These are phyloP conservation scores for Capronia coronata DNA, from an alignment of 2,329 filamentous ascomycete genomes.

Conservation along the genomic window DNA sequence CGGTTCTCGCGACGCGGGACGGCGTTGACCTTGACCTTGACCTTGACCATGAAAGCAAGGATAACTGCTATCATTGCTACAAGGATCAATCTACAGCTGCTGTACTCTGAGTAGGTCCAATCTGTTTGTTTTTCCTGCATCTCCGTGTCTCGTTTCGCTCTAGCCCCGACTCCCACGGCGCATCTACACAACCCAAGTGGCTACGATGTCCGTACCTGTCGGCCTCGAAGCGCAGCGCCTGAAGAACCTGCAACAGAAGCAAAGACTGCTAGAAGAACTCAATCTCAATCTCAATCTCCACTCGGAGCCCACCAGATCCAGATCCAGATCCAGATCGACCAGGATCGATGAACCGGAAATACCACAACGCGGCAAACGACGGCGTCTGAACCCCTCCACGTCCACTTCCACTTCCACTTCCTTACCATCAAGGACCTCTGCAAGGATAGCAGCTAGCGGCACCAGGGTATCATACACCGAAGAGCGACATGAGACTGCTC, in stretches of 20 bases:
- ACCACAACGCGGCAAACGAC: conserved; percentile 33
- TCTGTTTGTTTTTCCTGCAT: no score
- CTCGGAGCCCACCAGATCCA: neutral
- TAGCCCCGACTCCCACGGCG: neutral
- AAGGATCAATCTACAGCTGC: no score
- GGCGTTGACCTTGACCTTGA: no score
- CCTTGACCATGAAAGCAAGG: no score
- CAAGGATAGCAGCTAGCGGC: conserved; percentile 41
- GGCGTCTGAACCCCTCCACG: conserved; percentile 24
- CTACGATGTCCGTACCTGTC: conserved; percentile 5
- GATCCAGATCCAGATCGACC: neutral
- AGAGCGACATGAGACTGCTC: neutral
- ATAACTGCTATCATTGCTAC: no score
- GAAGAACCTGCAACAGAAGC: conserved; percentile 47
- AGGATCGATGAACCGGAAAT: no score
- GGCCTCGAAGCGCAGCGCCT: conserved; percentile 44
- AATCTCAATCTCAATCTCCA: conserved; percentile 32
- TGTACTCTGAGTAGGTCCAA: no score
- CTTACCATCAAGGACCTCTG: conserved; percentile 36
- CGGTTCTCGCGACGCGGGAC: neutral
- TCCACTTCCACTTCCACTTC: conserved; percentile 13
- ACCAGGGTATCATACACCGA: conserved; percentile 35
- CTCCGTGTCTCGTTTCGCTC: neutral
- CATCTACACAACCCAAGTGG: neutral
- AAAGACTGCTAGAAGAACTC: conserved; percentile 44